phyloP scores from a whole-genome alignment of 2,329 filamentous ascomycete genomes.

The Dendrostoma leiphaemia region DNA sequence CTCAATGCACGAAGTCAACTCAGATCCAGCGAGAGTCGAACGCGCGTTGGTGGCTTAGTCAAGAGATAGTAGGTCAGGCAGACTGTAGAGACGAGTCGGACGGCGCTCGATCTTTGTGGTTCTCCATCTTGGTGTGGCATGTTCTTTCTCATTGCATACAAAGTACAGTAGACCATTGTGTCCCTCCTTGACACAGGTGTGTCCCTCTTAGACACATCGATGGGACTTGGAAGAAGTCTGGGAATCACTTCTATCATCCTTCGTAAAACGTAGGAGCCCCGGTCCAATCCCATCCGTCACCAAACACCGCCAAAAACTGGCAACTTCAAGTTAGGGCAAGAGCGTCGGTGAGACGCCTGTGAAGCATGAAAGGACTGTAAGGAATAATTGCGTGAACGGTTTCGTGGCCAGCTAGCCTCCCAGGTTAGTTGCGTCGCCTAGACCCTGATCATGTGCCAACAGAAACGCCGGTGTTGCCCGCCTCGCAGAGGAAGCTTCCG shows the following conservation, averaged over 20 bases:
- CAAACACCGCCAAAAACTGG: neutral
- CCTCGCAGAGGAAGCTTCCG: neutral
- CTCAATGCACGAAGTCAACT: neutral
- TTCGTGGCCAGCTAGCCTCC: constrained; percentile 3
- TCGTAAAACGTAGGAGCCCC: neutral
- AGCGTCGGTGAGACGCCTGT: neutral
- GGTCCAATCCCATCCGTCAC: neutral
- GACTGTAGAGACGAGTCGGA: neutral
- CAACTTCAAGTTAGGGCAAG: neutral
- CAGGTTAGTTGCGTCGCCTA: constrained; percentile 1
- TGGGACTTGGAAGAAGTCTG: neutral
- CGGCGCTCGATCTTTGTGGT: neutral
- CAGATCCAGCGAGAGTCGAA: neutral
- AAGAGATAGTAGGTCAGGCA: too few species aligned
- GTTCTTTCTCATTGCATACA: neutral
- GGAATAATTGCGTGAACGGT: constrained; percentile 1
- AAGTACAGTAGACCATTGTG: neutral
- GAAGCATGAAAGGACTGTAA: neutral
- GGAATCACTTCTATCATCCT: neutral
- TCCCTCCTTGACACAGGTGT: too few species aligned
- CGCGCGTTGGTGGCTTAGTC: too few species aligned
- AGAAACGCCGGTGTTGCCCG: constrained; percentile 15
- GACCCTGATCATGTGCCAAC: neutral
- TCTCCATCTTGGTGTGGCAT: neutral
- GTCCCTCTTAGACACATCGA: neutral